Evolutionary conservation across 2,329 filamentous ascomycete genomes (phyloP).

Genomic region (Fusarium sp.): DNA sequence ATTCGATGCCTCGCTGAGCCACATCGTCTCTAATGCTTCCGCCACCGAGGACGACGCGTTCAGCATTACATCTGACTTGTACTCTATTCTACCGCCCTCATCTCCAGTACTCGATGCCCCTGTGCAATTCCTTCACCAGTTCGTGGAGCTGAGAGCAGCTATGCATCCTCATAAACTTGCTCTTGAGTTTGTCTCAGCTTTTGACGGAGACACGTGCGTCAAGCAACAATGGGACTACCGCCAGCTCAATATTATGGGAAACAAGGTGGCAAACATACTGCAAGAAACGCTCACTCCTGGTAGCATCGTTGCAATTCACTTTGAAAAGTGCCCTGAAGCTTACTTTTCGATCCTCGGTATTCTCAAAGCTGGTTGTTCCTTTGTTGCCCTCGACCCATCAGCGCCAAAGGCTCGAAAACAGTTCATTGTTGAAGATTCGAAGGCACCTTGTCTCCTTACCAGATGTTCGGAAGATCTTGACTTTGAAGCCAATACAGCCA

Average conservation of each 20-base stretch:
- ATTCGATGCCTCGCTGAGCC: constrained; percentile 73
- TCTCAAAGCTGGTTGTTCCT: constrained; percentile 83
- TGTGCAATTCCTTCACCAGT: constrained; percentile 75
- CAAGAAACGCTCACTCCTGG: constrained; percentile 62
- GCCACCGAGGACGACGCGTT: constrained; percentile 54
- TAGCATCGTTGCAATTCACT: constrained; percentile 78
- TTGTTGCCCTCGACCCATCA: constrained; percentile 81
- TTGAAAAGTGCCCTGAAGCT: constrained; percentile 86
- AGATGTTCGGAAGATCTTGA: constrained; percentile 50
- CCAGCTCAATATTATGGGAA: constrained; percentile 77
- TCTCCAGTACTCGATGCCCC: constrained; percentile 66
- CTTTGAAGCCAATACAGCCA: constrained; percentile 48
- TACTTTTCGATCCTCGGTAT: constrained; percentile 86
- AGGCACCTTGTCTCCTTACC: constrained; percentile 71
- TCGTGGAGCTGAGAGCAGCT: constrained; percentile 74
- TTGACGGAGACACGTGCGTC: constrained; percentile 58
- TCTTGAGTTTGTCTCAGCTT: constrained; percentile 76
- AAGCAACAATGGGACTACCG: constrained; percentile 76
- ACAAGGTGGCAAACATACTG: constrained; percentile 76
- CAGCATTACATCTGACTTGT: constrained; percentile 52
- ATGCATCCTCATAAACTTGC: constrained; percentile 70
- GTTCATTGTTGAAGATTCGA: constrained; percentile 82
- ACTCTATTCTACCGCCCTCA: constrained; percentile 74
- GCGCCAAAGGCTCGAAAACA: constrained; percentile 78
- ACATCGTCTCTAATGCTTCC: constrained; percentile 65